Evolutionary conservation across 805 yeast species (phyloP), one percentile per base, ranked within the genome.

Genomic region (Wickerhamomyces ciferrii): DNA sequence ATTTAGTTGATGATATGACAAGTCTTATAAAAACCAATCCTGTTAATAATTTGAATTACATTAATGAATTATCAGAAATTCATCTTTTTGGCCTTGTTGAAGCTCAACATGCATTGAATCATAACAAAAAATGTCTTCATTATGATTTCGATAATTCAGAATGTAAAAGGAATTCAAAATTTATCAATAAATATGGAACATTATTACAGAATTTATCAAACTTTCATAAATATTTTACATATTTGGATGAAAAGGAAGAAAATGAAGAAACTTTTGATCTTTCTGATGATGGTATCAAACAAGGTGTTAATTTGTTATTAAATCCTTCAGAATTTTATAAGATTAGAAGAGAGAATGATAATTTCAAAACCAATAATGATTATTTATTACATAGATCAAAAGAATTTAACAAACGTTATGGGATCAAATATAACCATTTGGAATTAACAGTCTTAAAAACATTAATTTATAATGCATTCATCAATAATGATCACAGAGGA

Each of bases 101-200:
- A 37, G 78, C 74, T 48, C 77, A 77, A 15, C 71, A 71, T 23
- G 75, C 85, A 0, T 65, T 76, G 55, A 70, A 63, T 48, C 70
- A 72, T 36, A 69, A 83, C 23, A 77, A 83, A 53, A 81, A 76
- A 51, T 90, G 97, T 61, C 67, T 92, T 42, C 81, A 85, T 45
- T 74, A 79, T 39, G 92, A 92, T 62, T 86, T 88, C 63, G 97
- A 88, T 51, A 76, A 74, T 52, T 66, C 67, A 24, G 67, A 64
- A 2, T 89, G 96, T 62, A 79, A 81, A 27, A 66, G 59, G 17
- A 56, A 75, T 27, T 76, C 87, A 11, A 77, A 83, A 53, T 62
- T 81, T n/a, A 68, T 68, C 46, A 69, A 77, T 27, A 76, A 74
- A 48, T 65, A 81, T 48, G 64, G 59, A 35, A 40, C 27, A 43